These are phyloP conservation scores for Medicago lupulina DNA, from an alignment of 306 rosid species.

Conservation along the genomic window DNA sequence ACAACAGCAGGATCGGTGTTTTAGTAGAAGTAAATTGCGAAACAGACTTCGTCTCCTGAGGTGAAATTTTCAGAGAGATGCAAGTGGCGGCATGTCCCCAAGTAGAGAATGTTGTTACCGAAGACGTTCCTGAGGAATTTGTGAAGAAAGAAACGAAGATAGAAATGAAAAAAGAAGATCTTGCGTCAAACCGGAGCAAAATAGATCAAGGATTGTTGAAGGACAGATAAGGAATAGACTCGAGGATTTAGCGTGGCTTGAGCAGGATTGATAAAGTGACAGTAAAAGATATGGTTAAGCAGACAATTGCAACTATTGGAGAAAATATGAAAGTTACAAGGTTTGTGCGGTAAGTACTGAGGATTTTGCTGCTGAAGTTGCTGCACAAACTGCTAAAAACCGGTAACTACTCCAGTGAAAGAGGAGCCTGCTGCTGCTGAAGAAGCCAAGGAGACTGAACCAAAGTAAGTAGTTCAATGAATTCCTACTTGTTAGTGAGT, in stretches of 20 bases:
- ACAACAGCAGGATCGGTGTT: constrained; percentile 89
- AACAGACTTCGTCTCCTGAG: constrained; percentile 97
- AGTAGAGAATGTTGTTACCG: constrained; percentile 71
- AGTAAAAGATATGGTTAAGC: constrained; percentile 89
- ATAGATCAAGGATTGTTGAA: constrained; percentile 86
- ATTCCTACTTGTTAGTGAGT: constrained; percentile 18
- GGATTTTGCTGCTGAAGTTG: constrained; percentile 99
- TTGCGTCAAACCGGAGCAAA: too few relatives aligned
- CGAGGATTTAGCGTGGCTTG: constrained; percentile 88
- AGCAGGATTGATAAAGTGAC: constrained; percentile 86
- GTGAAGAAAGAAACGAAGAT: constrained; percentile 83
- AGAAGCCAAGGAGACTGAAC: constrained; percentile 64
- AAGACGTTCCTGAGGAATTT: constrained; percentile 82
- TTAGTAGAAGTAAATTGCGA: constrained; percentile 91
- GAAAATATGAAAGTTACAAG: constrained; percentile 95
- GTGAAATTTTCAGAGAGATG: constrained; percentile 95
- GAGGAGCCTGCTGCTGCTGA: constrained; percentile 56
- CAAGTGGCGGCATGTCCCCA: constrained; percentile 99
- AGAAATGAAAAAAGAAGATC: too few relatives aligned
- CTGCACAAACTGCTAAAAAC: constrained; percentile 89
- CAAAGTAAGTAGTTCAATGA: constrained; percentile 57
- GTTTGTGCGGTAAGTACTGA: too few relatives aligned
- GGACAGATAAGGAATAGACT: constrained; percentile 94
- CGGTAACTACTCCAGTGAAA: constrained; percentile 53
- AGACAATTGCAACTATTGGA: constrained; percentile 92